Conservation (phyloP, 1,139 yeast species). For the Kurtzmaniella quercitrusa region DNA sequence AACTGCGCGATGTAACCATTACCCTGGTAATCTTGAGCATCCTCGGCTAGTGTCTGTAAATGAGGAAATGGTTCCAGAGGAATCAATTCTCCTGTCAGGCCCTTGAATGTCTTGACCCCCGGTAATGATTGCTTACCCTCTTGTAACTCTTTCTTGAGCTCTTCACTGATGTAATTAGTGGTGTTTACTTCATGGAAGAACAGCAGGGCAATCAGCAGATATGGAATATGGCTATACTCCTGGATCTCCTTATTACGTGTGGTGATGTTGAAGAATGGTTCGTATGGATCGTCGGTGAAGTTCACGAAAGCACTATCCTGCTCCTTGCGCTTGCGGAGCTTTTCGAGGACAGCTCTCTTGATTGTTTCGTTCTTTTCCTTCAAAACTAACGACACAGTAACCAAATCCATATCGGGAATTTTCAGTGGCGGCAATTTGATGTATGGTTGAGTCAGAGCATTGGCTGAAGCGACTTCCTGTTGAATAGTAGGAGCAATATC, state of each 20-base stretch:
- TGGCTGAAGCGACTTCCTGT: constrained; percentile 16
- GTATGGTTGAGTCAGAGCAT: constrained; percentile 64
- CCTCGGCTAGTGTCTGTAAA: constrained; percentile 25
- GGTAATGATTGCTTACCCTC: constrained; percentile 41
- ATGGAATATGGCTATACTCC: constrained; percentile 67
- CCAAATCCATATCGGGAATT: constrained; percentile 87
- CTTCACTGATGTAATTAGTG: constrained; percentile 47
- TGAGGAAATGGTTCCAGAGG: constrained; percentile 45
- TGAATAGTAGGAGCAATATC: constrained; percentile 8
- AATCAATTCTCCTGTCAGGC: constrained; percentile 41
- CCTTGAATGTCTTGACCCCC: constrained; percentile 43
- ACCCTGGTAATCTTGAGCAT: constrained; percentile 21
- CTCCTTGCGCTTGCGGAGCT: constrained; percentile 67
- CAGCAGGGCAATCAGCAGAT: constrained; percentile 72
- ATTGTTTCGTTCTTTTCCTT: constrained; percentile 77
- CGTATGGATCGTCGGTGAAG: constrained; percentile 85
- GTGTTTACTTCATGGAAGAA: constrained; percentile 68
- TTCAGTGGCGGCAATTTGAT: constrained; percentile 86
- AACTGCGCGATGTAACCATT: constrained; percentile 38
- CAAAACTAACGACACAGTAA: constrained; percentile 73
- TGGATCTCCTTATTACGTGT: constrained; percentile 44
- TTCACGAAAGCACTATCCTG: constrained; percentile 76
- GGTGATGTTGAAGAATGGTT: constrained; percentile 76
- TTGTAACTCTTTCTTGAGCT: constrained; percentile 37
- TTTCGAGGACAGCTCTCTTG: constrained; percentile 76